Conservation (phyloP, 129 eudicot genomes). For the Pulicaria dysenterica region DNA sequence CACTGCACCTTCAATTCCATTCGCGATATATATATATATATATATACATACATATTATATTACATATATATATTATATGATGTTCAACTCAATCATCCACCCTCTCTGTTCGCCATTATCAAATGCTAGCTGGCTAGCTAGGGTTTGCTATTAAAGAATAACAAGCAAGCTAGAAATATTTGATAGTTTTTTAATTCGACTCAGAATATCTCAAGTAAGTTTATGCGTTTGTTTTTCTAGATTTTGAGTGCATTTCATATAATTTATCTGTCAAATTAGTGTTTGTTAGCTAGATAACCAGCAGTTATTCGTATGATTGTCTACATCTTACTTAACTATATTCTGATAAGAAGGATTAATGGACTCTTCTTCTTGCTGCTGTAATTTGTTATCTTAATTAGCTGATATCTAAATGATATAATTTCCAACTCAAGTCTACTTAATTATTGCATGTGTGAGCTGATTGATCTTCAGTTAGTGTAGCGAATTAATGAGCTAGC, state of each 20-base stretch:
- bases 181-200: not conserved
- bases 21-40: constrained; percentile 22
- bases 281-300: not conserved
- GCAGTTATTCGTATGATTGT: too few relatives aligned
- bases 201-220: constrained; percentile 45
- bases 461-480: not conserved
- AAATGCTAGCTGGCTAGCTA: constrained; percentile 1
- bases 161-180: constrained; percentile 1
- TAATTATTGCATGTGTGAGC: not conserved
- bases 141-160: constrained; percentile 8
- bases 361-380: constrained; percentile 14
- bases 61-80: too few relatives aligned
- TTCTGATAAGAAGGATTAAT: not conserved
- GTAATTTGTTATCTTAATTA: not conserved
- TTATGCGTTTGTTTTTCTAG: not conserved
- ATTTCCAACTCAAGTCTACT: constrained; percentile 3
- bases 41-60: too few relatives aligned
- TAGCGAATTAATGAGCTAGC: not conserved
- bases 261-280: not conserved
- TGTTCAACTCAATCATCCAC: constrained; percentile 29
- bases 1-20: constrained; percentile 27
- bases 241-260: constrained; percentile 7
- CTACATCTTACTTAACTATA: too few relatives aligned
- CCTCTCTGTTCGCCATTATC: not conserved
- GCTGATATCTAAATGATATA: constrained; percentile 5